Evolutionary conservation across 1,139 yeast genomes (phyloP).

Genomic region (Taphrina flavorubra): DNA sequence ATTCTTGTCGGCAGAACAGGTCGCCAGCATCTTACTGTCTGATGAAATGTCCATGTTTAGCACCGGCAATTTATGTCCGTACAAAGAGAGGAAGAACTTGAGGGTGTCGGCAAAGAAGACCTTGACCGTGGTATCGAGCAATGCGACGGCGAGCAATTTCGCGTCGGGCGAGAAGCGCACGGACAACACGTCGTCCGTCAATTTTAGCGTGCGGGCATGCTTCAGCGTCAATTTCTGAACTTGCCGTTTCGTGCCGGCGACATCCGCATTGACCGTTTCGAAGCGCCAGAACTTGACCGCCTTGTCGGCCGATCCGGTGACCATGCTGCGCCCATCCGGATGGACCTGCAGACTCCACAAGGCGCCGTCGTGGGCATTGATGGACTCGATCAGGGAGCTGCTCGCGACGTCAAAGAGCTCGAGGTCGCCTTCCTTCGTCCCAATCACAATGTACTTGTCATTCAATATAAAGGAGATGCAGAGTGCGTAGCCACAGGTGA

Average conservation of each 20-base stretch:
- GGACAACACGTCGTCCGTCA: constrained; percentile 81
- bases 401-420: constrained; percentile 87
- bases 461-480: constrained; percentile 88
- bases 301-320: constrained; percentile 95
- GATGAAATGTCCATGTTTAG: constrained; percentile 80
- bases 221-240: constrained; percentile 64
- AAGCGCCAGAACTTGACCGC: constrained; percentile 88
- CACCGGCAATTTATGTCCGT: constrained; percentile 96
- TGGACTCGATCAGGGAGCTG: constrained; percentile 69
- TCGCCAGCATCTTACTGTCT: constrained; percentile 83
- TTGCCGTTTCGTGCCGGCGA: constrained; percentile 68
- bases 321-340: constrained; percentile 79
- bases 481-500: constrained; percentile 87
- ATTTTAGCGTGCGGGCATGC: constrained; percentile 80
- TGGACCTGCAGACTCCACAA: constrained; percentile 91
- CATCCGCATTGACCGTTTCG: constrained; percentile 65
- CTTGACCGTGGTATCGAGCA: constrained; percentile 90
- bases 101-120: constrained; percentile 85
- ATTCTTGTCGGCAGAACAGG: constrained; percentile 96
- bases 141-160: constrained; percentile 76
- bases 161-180: constrained; percentile 84
- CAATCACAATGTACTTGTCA: constrained; percentile 69
- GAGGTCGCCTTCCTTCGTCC: constrained; percentile 84
- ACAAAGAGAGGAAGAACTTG: constrained; percentile 83
- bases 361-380: constrained; percentile 86